Conservation (phyloP, 2,329 filamentous ascomycete genomes). For the Colletotrichum sidae region DNA sequence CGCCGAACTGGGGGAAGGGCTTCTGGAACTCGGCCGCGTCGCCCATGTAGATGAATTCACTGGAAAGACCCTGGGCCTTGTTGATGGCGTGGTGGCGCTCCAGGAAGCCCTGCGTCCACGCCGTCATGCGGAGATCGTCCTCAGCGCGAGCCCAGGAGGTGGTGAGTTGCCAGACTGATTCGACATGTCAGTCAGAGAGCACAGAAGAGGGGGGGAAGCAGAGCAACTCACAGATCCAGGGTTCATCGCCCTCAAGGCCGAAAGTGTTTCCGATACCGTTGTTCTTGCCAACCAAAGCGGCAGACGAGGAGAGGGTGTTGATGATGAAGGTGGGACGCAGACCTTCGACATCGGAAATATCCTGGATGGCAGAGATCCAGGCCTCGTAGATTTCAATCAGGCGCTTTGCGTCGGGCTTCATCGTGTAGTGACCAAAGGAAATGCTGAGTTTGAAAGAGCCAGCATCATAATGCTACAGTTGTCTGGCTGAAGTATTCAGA, state of each 20-base stretch:
- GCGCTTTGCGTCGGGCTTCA: slow-evolving; percentile 48
- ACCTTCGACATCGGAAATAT: slow-evolving; percentile 48
- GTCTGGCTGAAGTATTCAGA: slow-evolving; percentile 33
- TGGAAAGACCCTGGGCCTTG: slow-evolving; percentile 43
- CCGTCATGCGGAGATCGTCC: slow-evolving; percentile 50
- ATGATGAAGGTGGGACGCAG: slow-evolving; percentile 52
- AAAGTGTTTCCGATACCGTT: slow-evolving; percentile 54
- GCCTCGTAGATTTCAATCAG: slow-evolving; percentile 47
- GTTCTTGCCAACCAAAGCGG: slow-evolving; percentile 39
- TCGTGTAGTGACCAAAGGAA: slow-evolving; percentile 50
- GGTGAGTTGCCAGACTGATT: slow-evolving; percentile 51
- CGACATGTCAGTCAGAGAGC: neutral
- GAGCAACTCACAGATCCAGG: slow-evolving; percentile 44
- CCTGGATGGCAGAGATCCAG: slow-evolving; percentile 49
- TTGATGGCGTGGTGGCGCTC: slow-evolving; percentile 48
- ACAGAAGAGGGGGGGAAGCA: rapidly evolving
- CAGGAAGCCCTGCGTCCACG: slow-evolving; percentile 45
- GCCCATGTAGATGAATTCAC: slow-evolving; percentile 52
- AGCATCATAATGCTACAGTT: slow-evolving; percentile 32
- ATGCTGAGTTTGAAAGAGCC: slow-evolving; percentile 40
- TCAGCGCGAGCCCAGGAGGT: slow-evolving; percentile 49
- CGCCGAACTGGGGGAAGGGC: slow-evolving; percentile 45
- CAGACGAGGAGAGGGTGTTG: slow-evolving; percentile 44
- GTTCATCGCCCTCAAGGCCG: slow-evolving; percentile 46
- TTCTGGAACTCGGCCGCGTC: slow-evolving; percentile 53